Conservation (phyloP, 495 filamentous ascomycete species). For the Hypoxylon fuscum region DNA sequence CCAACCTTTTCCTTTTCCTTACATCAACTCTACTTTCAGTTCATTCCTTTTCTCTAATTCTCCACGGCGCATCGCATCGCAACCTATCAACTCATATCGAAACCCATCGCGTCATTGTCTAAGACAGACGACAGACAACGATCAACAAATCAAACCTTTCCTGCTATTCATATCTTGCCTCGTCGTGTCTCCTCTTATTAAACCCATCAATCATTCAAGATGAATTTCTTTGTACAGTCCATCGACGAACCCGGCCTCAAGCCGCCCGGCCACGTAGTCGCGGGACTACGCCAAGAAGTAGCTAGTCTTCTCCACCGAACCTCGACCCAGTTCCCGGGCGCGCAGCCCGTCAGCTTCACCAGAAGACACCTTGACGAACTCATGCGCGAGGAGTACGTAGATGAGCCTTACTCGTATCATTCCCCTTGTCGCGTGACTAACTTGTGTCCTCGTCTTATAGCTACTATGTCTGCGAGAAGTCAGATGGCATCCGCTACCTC, state of each 20-base stretch:
- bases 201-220: slow-evolving; percentile 1
- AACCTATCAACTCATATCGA: background rate
- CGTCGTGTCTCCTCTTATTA: background rate
- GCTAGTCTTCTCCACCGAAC: slow-evolving; percentile 75
- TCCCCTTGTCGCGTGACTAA: slow-evolving; percentile 5
- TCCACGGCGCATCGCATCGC: background rate
- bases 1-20: background rate
- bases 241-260: slow-evolving; percentile 72
- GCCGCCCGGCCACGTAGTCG: slow-evolving; percentile 64
- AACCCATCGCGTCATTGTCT: slow-evolving; percentile 1
- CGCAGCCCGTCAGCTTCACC: slow-evolving; percentile 93
- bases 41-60: slow-evolving; percentile 7
- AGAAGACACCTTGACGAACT: slow-evolving; percentile 80
- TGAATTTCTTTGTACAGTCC: slow-evolving; percentile 45
- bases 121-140: slow-evolving; percentile 21
- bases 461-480: slow-evolving; percentile 98
- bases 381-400: slow-evolving; percentile 71
- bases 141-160: background rate
- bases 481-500: slow-evolving; percentile 93
- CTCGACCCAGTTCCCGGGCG: slow-evolving; percentile 80
- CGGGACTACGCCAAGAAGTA: slow-evolving; percentile 75
- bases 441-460: slow-evolving; percentile 44
- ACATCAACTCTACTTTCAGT: slow-evolving; percentile 4
- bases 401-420: background rate
- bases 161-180: background rate